phyloP scores from a whole-genome alignment of 140 eudicot genomes.

The Eryngium alpinum region DNA sequence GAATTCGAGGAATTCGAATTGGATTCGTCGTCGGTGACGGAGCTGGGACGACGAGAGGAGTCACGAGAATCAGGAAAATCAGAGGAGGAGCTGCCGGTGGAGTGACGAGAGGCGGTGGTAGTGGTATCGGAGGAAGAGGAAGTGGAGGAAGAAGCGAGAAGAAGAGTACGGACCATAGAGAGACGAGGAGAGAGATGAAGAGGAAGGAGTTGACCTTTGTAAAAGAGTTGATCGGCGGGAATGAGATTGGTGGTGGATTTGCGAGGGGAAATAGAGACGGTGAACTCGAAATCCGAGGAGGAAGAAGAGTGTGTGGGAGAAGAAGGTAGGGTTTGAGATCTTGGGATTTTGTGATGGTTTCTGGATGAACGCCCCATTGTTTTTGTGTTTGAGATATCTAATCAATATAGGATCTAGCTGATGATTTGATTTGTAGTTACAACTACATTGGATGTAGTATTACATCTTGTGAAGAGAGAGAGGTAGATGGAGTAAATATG shows the following conservation, averaged over 20 bases:
- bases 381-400: not conserved
- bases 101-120: slow-evolving; percentile 48
- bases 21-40: slow-evolving; percentile 60
- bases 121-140: slow-evolving; percentile 49
- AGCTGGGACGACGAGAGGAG: slow-evolving; percentile 46
- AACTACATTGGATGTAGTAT: no score
- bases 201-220: slow-evolving; percentile 93
- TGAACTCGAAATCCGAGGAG: slow-evolving; percentile 88
- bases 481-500: no score
- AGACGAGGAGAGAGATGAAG: slow-evolving; percentile 85
- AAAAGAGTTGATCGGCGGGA: slow-evolving; percentile 91
- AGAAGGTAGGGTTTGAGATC: slow-evolving; percentile 78
- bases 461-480: no score
- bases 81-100: slow-evolving; percentile 28
- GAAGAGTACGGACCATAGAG: slow-evolving; percentile 81
- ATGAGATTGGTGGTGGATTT: slow-evolving; percentile 55
- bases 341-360: slow-evolving; percentile 20
- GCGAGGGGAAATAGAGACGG: slow-evolving; percentile 60
- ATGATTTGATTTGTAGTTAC: no score
- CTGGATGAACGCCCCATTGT: slow-evolving; percentile 13
- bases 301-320: slow-evolving; percentile 85
- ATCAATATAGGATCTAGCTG: no score
- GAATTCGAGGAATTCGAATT: not conserved
- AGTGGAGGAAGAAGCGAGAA: slow-evolving; percentile 59
- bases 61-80: slow-evolving; percentile 43